Evolutionary conservation across 2,329 filamentous ascomycete species (phyloP), one percentile per base, ranked within the genome.

Genomic region (Fusarium hostae): DNA sequence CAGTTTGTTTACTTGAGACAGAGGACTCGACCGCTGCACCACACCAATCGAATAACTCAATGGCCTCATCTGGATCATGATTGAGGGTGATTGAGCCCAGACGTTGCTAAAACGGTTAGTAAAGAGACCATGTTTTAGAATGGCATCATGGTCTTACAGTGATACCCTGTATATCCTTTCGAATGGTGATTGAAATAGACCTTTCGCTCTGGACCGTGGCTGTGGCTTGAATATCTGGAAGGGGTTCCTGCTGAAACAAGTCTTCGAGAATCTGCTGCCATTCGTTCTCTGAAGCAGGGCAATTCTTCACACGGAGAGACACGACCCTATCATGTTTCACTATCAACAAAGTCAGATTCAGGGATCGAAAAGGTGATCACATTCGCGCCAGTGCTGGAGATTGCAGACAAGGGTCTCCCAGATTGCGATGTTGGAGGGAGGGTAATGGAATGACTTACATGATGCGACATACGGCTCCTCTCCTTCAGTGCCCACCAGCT

Each of bases 41-140:
- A 65, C 91, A 92, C 92, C 92, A 95, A 61, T 92, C 89, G 68
- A 92, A 91, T 7, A 91, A 82, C 59, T 89, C 86, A 68, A 93
- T 86, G 68, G 87, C 87, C 66, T 89, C 87, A 45, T 88, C 85
- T 37, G 86, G 84, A 63, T 88, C 84, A 71, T 86, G 82, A 40
- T 82, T 80, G 6, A 94, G 82, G 8, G 84, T 82, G 66, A 95
- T 86, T 26, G 86, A 82, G 37, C 92, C 93, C n/a, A 94, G 86
- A 32, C 86, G 88, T 90, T 92, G 90, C 90, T 92, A 70, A 58
- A 51, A 37, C 28, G 43, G 63, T 82, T 68, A 78, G 72, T 63
- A 63, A 51, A 22, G 41, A 55, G 50, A 16, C 59, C 34, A n/a
- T 47, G 67, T 62, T 68, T 66, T 40, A 68, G 34, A 59, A 66